phyloP scores from a whole-genome alignment of 164 flowering plant genomes.

The Nymphaea thermarum region DNA sequence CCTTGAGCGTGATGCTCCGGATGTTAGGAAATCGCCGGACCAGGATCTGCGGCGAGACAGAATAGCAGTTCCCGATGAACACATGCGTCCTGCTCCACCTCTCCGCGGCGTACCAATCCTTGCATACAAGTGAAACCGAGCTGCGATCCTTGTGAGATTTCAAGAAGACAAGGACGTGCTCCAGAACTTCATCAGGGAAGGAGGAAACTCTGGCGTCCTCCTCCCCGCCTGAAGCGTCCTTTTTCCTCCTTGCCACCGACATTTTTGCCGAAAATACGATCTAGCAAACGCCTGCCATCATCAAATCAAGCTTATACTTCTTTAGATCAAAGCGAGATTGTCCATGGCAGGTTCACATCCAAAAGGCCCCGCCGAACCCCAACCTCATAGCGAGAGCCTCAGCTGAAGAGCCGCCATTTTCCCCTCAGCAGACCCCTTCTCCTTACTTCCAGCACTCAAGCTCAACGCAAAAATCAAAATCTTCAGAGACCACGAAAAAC shows the following conservation, averaged over 20 bases:
- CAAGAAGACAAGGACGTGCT: slow-evolving; percentile 32
- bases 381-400: background rate
- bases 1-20: slow-evolving; percentile 51
- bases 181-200: slow-evolving; percentile 62
- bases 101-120: background rate
- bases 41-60: slow-evolving; percentile 54
- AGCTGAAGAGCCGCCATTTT: too few species aligned
- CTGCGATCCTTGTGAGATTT: slow-evolving; percentile 40
- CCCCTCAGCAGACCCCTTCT: too few species aligned
- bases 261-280: too few species aligned
- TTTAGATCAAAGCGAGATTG: background rate
- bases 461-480: background rate
- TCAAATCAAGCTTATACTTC: background rate
- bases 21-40: slow-evolving; percentile 46
- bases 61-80: slow-evolving; percentile 28
- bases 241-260: background rate
- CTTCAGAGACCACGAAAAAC: background rate
- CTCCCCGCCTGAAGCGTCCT: background rate
- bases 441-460: too few species aligned
- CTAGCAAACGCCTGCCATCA: background rate
- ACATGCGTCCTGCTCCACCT: background rate
- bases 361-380: background rate
- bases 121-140: slow-evolving; percentile 3
- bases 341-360: background rate
- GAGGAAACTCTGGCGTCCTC: slow-evolving; percentile 2